A percentile compares a stretch with the other conserved stretches of the same genome.
Conservation (phyloP, 78 protist species). For the Dictyostelium discoideum region DNA sequence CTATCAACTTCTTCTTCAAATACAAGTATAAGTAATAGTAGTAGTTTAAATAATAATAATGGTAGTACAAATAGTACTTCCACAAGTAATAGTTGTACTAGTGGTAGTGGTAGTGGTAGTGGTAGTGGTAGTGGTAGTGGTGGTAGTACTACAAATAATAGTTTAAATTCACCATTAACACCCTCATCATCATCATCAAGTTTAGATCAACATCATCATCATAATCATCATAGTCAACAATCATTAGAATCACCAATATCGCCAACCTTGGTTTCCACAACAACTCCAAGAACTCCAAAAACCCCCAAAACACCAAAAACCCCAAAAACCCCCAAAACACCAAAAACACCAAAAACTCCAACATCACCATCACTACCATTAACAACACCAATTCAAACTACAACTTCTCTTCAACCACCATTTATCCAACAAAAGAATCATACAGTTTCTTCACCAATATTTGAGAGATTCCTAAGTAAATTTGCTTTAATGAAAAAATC, state of each 20-base stretch:
- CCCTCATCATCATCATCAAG: background rate
- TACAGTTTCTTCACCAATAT: background rate
- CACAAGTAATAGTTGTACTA: background rate
- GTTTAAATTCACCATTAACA: background rate
- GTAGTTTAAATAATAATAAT: background rate
- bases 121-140: too few relatives aligned
- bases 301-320: background rate
- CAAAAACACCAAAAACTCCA: background rate
- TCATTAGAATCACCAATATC: background rate
- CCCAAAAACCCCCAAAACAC: background rate
- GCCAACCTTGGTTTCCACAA: background rate
- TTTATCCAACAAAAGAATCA: background rate
- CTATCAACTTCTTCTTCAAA: background rate
- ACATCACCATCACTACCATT: background rate
- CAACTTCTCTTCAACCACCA: background rate
- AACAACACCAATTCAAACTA: background rate
- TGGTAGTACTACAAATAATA: too few relatives aligned
- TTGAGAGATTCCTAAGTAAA: conserved; percentile 13
- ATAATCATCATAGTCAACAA: background rate
- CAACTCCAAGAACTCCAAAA: background rate
- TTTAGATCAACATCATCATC: background rate
- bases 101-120: background rate
- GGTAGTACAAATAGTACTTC: background rate
- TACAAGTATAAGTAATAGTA: background rate
- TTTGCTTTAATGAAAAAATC: background rate